Evolutionary conservation across 2,329 filamentous ascomycete species (phyloP).

Genomic region (Akanthomyces uredinophilus): DNA sequence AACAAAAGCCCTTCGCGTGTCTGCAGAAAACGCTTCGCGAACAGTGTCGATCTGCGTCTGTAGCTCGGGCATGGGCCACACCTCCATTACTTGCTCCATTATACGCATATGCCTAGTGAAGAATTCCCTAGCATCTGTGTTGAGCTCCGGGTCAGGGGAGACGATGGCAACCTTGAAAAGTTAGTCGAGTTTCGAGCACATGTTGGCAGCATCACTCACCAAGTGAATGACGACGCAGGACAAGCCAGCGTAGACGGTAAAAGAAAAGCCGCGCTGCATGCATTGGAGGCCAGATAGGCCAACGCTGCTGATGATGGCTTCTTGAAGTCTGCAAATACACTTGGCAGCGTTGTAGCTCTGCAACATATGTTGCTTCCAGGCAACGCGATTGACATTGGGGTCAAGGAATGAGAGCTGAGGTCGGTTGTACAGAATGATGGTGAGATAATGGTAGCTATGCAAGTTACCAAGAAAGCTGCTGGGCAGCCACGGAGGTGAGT

Average conservation of each 20-base stretch:
- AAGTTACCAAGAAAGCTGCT: slow-evolving; percentile 86
- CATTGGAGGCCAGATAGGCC: slow-evolving; percentile 77
- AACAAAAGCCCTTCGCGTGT: slow-evolving; percentile 78
- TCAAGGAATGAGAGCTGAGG: slow-evolving; percentile 79
- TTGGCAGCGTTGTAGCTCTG: slow-evolving; percentile 83
- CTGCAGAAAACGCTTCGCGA: slow-evolving; percentile 84
- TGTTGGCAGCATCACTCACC: slow-evolving; percentile 51
- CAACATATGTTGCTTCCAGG: slow-evolving; percentile 85
- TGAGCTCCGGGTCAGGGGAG: slow-evolving; percentile 84
- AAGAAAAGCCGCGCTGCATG: slow-evolving; percentile 93
- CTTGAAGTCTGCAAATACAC: slow-evolving; percentile 77
- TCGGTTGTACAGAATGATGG: slow-evolving; percentile 79
- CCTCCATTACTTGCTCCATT: slow-evolving; percentile 74
- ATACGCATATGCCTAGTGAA: slow-evolving; percentile 94
- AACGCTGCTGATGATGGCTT: slow-evolving; percentile 71
- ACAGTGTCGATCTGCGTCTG: slow-evolving; percentile 85
- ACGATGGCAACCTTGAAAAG: slow-evolving; percentile 73
- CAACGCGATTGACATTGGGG: slow-evolving; percentile 61
- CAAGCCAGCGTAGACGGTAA: slow-evolving; percentile 86
- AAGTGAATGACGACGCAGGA: slow-evolving; percentile 91
- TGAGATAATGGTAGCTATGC: slow-evolving; percentile 83
- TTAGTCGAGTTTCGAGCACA: neutral
- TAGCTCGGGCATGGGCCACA: slow-evolving; percentile 86
- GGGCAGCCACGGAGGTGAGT: slow-evolving; percentile 75
- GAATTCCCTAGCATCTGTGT: slow-evolving; percentile 77